Evolutionary conservation across 352 stramenopile species (phyloP).

Genomic region (Phytophthora multivora): DNA sequence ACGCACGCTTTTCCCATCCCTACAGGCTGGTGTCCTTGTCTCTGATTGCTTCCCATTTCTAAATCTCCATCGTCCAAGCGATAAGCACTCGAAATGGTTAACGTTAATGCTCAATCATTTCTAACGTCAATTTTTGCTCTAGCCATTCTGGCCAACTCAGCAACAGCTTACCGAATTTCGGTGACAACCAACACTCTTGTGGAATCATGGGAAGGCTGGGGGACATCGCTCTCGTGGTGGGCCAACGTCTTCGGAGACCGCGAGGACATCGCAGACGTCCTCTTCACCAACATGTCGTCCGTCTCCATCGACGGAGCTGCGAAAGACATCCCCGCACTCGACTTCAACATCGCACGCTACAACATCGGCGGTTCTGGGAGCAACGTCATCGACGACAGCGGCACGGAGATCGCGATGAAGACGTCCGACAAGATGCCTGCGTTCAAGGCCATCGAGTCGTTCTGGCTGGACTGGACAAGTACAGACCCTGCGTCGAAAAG

Average conservation of each 20-base stretch:
- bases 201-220: conserved; percentile 49
- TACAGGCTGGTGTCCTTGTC: too few relatives aligned
- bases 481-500: conserved; percentile 30
- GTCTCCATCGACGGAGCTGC: conserved; percentile 27
- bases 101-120: too few relatives aligned
- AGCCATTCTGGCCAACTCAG: too few relatives aligned
- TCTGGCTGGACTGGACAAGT: conserved; percentile 51
- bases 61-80: too few relatives aligned
- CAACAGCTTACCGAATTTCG: too few relatives aligned
- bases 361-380: conserved; percentile 48
- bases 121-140: too few relatives aligned
- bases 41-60: too few relatives aligned
- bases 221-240: conserved; percentile 57
- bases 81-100: too few relatives aligned
- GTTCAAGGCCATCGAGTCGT: conserved; percentile 45
- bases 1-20: too few relatives aligned
- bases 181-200: conserved; percentile 1
- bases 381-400: conserved; percentile 42
- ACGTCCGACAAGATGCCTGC: conserved; percentile 43
- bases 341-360: conserved; percentile 57
- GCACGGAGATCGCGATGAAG: conserved; percentile 44
- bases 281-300: conserved; percentile 42
- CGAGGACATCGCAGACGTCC: conserved; percentile 42
- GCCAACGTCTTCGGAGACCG: conserved; percentile 51
- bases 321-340: conserved; percentile 31